Base-by-base conservation (phyloP, 148 eudicot species). In the Chenopodium berlandieri region DNA sequence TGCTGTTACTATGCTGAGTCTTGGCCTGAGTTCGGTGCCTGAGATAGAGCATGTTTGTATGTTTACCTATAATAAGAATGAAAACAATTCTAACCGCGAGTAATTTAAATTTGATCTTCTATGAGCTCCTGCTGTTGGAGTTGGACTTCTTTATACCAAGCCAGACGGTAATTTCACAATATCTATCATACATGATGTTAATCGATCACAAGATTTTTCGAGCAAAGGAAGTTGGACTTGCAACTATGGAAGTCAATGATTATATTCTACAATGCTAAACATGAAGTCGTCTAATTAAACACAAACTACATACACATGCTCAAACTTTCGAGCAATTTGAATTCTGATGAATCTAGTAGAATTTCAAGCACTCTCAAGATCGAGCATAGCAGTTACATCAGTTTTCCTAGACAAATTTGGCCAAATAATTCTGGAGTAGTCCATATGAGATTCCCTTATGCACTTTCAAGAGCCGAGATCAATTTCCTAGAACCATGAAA, bases 211-310 rank as follows among this genome's bases (percentile, higher is more conserved):
- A 60, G 71, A 37, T 72, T 72, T 17, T 10, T 13, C 13, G 1
- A 27, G 27, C n/a, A 71, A 71, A 72, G 11, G 37, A 1, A 62
- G 78, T 47, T 9, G 65, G 47, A 17, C 32, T 19, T n/a, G 25
- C 23, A 37, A 54, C 46, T 50, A 27, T 46, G 25, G 19, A 37
- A 54, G 47, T 50, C 52, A 50, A 71, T 66, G 27, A 31, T 31
- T 20, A 63, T 71, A 71, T 47, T 80, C 52, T 71, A 84, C 86
- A 80, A 71, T 64, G 64, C 60, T 31, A 37, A 65, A 66, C 48
- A n/a, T 71, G 17, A 60, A 70, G 22, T 34, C 9, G 27, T 30
- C 54, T 9, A 7, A 76, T 27, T 40, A 40, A 40, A 40, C 44
- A 40, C 44, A 17, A 63, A 31, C 20, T 10, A 22, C 72, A 37